These are phyloP conservation scores for Amoeboaphelidium occidentale DNA, from an alignment of 371 early-diverging fungal species.

Conservation along the genomic window DNA sequence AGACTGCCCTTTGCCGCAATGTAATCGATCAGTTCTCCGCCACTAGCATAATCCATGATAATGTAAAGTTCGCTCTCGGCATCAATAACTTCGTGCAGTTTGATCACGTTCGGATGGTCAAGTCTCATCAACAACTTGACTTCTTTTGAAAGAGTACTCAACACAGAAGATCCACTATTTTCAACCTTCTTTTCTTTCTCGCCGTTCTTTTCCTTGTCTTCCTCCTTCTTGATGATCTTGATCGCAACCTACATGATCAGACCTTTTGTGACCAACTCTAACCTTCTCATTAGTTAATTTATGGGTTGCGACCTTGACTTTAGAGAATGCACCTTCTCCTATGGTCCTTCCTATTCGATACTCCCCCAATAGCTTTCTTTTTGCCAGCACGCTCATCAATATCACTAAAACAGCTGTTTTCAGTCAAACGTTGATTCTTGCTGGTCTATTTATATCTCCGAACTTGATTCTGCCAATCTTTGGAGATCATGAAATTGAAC, in stretches of 20 bases:
- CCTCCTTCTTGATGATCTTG: slow-evolving; percentile 12
- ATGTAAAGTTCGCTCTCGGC: slow-evolving; percentile 25
- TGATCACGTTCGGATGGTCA: slow-evolving; percentile 33
- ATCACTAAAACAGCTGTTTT: no score
- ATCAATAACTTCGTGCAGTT: slow-evolving; percentile 30
- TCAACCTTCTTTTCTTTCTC: slow-evolving; percentile 10
- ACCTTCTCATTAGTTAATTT: slow-evolving; percentile 19
- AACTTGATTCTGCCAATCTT: no score
- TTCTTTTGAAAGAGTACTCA: slow-evolving; percentile 8
- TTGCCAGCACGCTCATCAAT: slow-evolving; percentile 18
- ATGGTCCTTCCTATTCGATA: slow-evolving; percentile 21
- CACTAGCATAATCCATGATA: slow-evolving; percentile 25
- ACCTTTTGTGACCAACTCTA: not conserved
- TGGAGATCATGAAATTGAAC: no score
- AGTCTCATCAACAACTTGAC: slow-evolving; percentile 23
- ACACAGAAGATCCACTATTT: slow-evolving; percentile 3
- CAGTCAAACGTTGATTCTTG: no score
- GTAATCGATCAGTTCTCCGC: slow-evolving; percentile 26
- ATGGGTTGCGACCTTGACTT: slow-evolving; percentile 22
- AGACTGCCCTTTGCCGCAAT: slow-evolving; percentile 18
- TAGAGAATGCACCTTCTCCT: slow-evolving; percentile 30
- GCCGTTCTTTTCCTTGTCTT: slow-evolving; percentile 9
- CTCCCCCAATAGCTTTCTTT: slow-evolving; percentile 6
- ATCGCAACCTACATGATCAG: slow-evolving; percentile 6
- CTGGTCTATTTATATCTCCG: no score